Evolutionary conservation across 2,329 filamentous ascomycete species (phyloP).

Genomic region (Grosmannia serpens): DNA sequence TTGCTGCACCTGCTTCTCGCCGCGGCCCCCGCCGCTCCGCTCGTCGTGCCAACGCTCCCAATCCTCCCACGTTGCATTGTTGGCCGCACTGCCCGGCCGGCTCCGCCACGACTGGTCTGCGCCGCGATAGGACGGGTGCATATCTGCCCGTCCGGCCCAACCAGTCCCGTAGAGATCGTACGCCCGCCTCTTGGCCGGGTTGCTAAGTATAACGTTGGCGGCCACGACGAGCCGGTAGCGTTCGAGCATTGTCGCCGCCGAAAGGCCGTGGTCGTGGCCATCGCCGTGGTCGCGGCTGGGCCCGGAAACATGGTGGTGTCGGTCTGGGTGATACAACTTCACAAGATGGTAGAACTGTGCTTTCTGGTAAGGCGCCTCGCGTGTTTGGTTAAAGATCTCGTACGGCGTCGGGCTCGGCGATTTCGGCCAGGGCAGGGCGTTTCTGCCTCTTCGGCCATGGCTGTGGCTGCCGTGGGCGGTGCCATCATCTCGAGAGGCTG

Average conservation of each 20-base stretch:
- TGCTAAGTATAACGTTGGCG: slow-evolving; percentile 78
- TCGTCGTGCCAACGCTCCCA: slow-evolving; percentile 72
- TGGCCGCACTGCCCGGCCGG: slow-evolving; percentile 34
- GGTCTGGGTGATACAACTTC: slow-evolving; percentile 92
- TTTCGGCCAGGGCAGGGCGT: slow-evolving; percentile 32
- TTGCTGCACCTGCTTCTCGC: slow-evolving; percentile 38
- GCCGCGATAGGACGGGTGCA: slow-evolving; percentile 24
- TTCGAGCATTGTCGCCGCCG: slow-evolving; percentile 59
- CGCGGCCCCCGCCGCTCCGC: slow-evolving; percentile 26
- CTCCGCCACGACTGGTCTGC: slow-evolving; percentile 38
- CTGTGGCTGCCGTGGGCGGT: too few relatives aligned
- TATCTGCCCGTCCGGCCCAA: slow-evolving; percentile 54
- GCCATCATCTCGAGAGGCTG: not conserved
- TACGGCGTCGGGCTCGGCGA: slow-evolving; percentile 63
- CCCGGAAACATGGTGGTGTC: slow-evolving; percentile 24
- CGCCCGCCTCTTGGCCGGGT: slow-evolving; percentile 62
- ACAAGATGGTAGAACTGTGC: slow-evolving; percentile 78
- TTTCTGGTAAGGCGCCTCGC: slow-evolving; percentile 65
- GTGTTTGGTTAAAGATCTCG: slow-evolving; percentile 59
- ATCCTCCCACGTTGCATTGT: slow-evolving; percentile 95
- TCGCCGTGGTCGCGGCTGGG: not conserved
- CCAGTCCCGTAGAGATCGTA: slow-evolving; percentile 78
- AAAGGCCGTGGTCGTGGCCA: slow-evolving; percentile 30
- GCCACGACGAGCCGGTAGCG: slow-evolving; percentile 82
- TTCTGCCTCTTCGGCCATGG: not conserved